Conservation (phyloP, 83 land plant species). For the Isoetes engelmannii region DNA sequence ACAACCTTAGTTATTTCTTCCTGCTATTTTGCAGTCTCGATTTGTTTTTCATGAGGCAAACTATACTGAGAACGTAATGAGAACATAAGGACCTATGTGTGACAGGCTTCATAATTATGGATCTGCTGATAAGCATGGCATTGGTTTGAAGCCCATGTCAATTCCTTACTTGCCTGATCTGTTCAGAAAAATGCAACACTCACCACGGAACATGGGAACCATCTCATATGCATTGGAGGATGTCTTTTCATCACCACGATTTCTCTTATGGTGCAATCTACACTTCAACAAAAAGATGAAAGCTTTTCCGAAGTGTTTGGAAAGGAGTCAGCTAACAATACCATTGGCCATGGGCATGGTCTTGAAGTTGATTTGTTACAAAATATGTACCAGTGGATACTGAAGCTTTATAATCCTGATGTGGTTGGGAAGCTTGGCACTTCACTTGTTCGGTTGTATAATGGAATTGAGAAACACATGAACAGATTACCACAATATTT, state of each 20-base stretch:
- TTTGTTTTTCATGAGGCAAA: no score
- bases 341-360: conserved; percentile 23
- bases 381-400: conserved; percentile 29
- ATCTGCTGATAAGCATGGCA: conserved; percentile 27
- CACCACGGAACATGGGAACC: background rate
- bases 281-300: conserved; percentile 22
- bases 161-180: conserved; percentile 19
- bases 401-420: conserved; percentile 37
- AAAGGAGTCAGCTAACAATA: background rate
- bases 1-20: no score
- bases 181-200: conserved; percentile 6
- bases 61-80: no score
- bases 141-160: conserved; percentile 25
- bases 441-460: conserved; percentile 30
- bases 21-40: no score
- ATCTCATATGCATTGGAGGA: conserved; percentile 26
- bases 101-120: no score
- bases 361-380: conserved; percentile 27
- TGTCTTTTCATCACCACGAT: conserved; percentile 38
- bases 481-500: conserved; percentile 29
- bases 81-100: no score
- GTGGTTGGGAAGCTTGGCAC: conserved; percentile 35
- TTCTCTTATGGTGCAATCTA: conserved; percentile 35
- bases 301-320: background rate
- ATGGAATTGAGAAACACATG: conserved; percentile 29